These are phyloP conservation scores for Quaeritorhiza haematococci DNA, from an alignment of 371 early-diverging fungal species.

Conservation along the genomic window DNA sequence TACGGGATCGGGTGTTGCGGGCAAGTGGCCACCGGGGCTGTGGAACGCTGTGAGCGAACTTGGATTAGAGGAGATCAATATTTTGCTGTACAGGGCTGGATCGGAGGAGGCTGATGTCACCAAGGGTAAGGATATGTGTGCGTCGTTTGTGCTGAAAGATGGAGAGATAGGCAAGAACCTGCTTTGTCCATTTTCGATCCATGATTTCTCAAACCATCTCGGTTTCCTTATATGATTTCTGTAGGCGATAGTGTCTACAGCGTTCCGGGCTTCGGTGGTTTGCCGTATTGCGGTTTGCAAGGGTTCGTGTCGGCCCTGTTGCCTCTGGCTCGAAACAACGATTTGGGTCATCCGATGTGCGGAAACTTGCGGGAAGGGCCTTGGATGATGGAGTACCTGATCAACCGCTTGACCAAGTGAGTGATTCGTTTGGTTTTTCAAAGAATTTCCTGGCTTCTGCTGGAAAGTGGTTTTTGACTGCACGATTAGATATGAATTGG, in stretches of 20 bases:
- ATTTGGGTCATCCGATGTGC: slow-evolving; percentile 90
- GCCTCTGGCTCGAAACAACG: slow-evolving; percentile 72
- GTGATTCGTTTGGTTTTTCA: slow-evolving; percentile 2
- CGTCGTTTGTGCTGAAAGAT: no score
- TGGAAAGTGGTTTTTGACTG: slow-evolving; percentile 3
- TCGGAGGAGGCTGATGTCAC: slow-evolving; percentile 78
- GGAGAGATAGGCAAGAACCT: no score
- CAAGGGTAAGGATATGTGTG: slow-evolving; percentile 13
- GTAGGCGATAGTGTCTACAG: slow-evolving; percentile 73
- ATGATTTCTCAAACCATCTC: no score
- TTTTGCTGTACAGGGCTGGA: slow-evolving; percentile 76
- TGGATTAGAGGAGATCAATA: slow-evolving; percentile 65
- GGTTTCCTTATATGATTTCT: slow-evolving; percentile 3
- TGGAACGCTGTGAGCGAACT: slow-evolving; percentile 45
- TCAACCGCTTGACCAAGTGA: slow-evolving; percentile 65
- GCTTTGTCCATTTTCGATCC: no score
- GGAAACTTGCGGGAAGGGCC: slow-evolving; percentile 79
- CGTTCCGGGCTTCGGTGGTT: slow-evolving; percentile 72
- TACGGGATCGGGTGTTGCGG: slow-evolving; percentile 1
- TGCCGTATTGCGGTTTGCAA: slow-evolving; percentile 88
- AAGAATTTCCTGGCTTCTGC: background rate
- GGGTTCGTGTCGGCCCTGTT: slow-evolving; percentile 80
- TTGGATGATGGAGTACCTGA: slow-evolving; percentile 89
- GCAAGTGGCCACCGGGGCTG: slow-evolving; percentile 39
- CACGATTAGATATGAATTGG: no score